Evolutionary conservation across 805 yeast species (phyloP).

Genomic region (Wickerhamiella cacticola): DNA sequence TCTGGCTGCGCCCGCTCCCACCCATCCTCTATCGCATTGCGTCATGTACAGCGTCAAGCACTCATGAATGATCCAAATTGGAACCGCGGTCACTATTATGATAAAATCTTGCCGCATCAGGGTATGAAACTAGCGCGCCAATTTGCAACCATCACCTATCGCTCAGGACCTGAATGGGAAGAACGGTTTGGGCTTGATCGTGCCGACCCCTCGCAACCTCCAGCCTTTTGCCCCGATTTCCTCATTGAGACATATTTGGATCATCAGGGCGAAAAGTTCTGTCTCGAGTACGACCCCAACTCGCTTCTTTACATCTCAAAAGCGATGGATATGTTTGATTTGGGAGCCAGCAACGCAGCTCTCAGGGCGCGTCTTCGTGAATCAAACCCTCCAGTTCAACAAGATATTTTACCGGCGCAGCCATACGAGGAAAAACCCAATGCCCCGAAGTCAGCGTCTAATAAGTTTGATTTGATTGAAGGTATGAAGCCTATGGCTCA

Average conservation of each 20-base stretch:
- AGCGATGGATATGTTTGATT: constrained; percentile 89
- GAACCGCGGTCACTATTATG: constrained; percentile 83
- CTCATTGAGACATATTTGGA: constrained; percentile 85
- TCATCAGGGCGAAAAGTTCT: constrained; percentile 91
- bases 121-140: constrained; percentile 93
- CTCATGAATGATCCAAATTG: constrained; percentile 91
- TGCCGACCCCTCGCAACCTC: constrained; percentile 63
- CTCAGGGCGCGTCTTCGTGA: constrained; percentile 12
- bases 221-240: constrained; percentile 89
- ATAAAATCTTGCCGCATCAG: constrained; percentile 70
- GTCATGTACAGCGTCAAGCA: constrained; percentile 87
- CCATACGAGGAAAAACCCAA: constrained; percentile 46
- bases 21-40: constrained; percentile 86
- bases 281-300: constrained; percentile 81
- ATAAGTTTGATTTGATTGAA: constrained; percentile 45
- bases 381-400: neutral
- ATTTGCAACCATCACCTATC: constrained; percentile 84
- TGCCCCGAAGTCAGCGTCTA: constrained; percentile 19
- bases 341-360: constrained; percentile 34
- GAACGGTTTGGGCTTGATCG: constrained; percentile 79
- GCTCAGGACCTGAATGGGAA: constrained; percentile 98
- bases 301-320: constrained; percentile 77
- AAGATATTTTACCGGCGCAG: constrained; percentile 33
- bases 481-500: constrained; percentile 56
- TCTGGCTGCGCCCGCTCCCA: constrained; percentile 91